A percentile compares a stretch with the other conserved stretches of the same genome.
Conservation (phyloP, 139 green algal genomes). For the Micractinium sp. region DNA sequence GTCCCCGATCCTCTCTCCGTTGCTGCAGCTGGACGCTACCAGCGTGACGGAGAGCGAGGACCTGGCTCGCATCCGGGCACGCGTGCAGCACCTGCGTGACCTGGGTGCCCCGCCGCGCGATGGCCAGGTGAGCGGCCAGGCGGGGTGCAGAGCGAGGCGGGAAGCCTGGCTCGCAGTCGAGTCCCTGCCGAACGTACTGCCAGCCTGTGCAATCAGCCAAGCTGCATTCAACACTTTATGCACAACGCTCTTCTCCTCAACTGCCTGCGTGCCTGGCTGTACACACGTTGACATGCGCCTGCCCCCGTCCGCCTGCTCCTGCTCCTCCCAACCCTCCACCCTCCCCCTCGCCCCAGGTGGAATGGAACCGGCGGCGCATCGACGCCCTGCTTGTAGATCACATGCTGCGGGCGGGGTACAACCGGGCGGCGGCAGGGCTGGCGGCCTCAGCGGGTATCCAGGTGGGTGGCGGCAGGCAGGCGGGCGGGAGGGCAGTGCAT, state of each 20-base stretch:
- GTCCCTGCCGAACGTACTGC: no score
- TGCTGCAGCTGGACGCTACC: constrained; percentile 65
- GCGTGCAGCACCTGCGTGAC: constrained; percentile 67
- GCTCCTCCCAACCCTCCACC: no score
- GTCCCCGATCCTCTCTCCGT: not conserved
- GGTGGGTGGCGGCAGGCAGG: not conserved
- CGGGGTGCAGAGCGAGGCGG: no score
- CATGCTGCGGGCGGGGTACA: constrained; percentile 76
- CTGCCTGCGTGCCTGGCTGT: no score
- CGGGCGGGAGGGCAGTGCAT: no score
- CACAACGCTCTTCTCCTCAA: no score
- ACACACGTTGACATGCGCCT: no score
- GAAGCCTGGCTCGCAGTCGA: no score
- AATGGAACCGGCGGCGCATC: constrained; percentile 76
- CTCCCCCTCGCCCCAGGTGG: constrained; percentile 5
- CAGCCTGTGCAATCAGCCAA: no score
- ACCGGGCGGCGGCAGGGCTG: constrained; percentile 39
- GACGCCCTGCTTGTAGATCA: constrained; percentile 83
- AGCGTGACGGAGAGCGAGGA: constrained; percentile 66
- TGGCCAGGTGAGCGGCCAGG: constrained; percentile 9
- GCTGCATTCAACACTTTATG: no score
- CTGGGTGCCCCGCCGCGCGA: constrained; percentile 43
- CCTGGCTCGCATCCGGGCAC: constrained; percentile 59
- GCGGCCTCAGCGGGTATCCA: constrained; percentile 8
- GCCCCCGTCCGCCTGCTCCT: no score